Evolutionary conservation across 441 rosid species (phyloP).

Genomic region (Dalechampia spathulata): DNA sequence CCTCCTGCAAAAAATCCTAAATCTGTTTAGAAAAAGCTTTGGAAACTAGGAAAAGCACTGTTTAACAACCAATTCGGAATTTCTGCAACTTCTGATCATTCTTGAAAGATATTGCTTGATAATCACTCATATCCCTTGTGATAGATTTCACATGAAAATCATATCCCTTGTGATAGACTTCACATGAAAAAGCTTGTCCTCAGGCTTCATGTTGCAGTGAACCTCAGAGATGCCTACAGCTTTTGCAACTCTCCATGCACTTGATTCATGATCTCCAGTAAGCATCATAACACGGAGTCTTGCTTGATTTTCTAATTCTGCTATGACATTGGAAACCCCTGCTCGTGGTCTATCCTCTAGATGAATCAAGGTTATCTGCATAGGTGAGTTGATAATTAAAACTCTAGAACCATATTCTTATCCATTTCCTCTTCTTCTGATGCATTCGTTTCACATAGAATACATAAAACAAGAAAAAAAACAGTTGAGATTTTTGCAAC

Average conservation of each 20-base stretch:
- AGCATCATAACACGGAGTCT: slow-evolving; percentile 73
- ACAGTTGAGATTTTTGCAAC: too few relatives aligned
- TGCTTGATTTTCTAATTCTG: slow-evolving; percentile 54
- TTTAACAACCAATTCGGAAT: neutral
- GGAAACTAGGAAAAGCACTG: neutral
- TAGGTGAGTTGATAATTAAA: neutral
- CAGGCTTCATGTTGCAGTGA: slow-evolving; percentile 81
- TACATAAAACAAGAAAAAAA: too few relatives aligned
- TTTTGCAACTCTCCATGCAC: slow-evolving; percentile 93
- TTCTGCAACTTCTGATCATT: neutral
- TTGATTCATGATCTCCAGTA: slow-evolving; percentile 91
- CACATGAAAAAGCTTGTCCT: slow-evolving; percentile 81
- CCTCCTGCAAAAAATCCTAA: slow-evolving; percentile 51
- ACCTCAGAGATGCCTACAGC: slow-evolving; percentile 82
- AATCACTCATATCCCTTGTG: too few relatives aligned
- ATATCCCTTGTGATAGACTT: slow-evolving; percentile 60
- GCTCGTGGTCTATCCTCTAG: slow-evolving; percentile 84
- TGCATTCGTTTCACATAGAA: neutral
- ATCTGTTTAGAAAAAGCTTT: slow-evolving; percentile 8
- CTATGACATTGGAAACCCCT: slow-evolving; percentile 67
- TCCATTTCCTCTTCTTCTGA: too few relatives aligned
- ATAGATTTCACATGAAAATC: slow-evolving; percentile 34
- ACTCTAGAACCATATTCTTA: too few relatives aligned
- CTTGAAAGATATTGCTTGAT: slow-evolving; percentile 5
- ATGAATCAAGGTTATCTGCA: slow-evolving; percentile 81